Conservation (phyloP, 2,329 filamentous ascomycete species). For the Aspergillus amoenus region DNA sequence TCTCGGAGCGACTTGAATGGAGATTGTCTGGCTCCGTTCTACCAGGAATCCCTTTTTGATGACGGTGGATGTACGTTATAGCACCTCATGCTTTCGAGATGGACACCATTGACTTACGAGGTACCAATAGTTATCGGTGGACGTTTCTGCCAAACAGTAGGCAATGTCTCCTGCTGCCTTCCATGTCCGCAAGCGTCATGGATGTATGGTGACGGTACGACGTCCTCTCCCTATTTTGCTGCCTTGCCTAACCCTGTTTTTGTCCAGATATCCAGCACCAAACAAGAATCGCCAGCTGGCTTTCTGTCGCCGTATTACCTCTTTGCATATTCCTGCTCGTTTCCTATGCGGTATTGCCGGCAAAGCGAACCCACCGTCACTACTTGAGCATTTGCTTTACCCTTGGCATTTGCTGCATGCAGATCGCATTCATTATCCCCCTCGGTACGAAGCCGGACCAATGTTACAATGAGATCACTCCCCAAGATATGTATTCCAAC, state of each 20-base stretch:
- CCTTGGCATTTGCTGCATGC: slow-evolving; percentile 72
- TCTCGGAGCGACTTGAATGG: slow-evolving; percentile 35
- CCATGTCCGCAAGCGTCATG: slow-evolving; percentile 87
- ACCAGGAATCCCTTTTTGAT: slow-evolving; percentile 62
- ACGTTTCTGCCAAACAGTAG: slow-evolving; percentile 57
- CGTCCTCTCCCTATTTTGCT: slow-evolving; percentile 2
- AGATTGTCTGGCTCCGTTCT: slow-evolving; percentile 68
- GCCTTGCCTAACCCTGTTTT: not conserved
- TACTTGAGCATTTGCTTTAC: slow-evolving; percentile 89
- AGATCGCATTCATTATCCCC: slow-evolving; percentile 88
- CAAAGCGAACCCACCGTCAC: slow-evolving; percentile 87
- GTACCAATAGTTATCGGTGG: slow-evolving; percentile 55
- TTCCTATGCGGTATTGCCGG: slow-evolving; percentile 77
- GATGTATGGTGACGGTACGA: slow-evolving; percentile 59
- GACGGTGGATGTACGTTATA: slow-evolving; percentile 63
- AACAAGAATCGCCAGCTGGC: slow-evolving; percentile 72
- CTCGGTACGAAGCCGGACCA: slow-evolving; percentile 74
- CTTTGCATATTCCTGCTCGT: slow-evolving; percentile 73
- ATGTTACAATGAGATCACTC: slow-evolving; percentile 88
- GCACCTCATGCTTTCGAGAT: slow-evolving; percentile 15
- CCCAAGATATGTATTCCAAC: slow-evolving; percentile 83
- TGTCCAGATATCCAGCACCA: slow-evolving; percentile 52
- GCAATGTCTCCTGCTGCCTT: slow-evolving; percentile 70
- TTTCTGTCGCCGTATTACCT: slow-evolving; percentile 72
- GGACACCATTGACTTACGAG: slow-evolving; percentile 20